These are phyloP conservation scores for Coniochaeta sp. DNA, from an alignment of 2,329 filamentous ascomycete genomes.

Conservation along the genomic window DNA sequence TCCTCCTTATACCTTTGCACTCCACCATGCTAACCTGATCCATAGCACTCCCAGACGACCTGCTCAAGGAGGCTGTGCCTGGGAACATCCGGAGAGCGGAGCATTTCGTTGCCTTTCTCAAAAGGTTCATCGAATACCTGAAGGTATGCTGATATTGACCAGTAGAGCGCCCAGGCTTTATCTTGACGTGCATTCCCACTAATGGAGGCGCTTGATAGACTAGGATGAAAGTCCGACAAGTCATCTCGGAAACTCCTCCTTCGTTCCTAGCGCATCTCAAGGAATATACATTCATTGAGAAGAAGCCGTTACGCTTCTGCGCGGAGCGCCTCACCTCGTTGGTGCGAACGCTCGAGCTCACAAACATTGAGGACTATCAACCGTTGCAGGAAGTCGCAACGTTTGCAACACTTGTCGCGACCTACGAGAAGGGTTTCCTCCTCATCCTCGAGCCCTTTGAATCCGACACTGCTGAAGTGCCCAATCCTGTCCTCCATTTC, in stretches of 20 bases:
- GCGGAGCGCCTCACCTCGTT: constrained; percentile 91
- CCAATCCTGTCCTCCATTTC: constrained; percentile 95
- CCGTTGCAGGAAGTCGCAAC: constrained; percentile 95
- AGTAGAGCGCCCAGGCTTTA: background rate
- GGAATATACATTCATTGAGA: constrained; percentile 95
- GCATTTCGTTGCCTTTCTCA: constrained; percentile 91
- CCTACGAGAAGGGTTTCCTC: constrained; percentile 93
- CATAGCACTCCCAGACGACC: constrained; percentile 75
- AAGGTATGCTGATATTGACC: constrained; percentile 41
- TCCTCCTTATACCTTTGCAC: no score
- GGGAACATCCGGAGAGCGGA: constrained; percentile 95
- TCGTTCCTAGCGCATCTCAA: constrained; percentile 90
- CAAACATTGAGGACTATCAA: constrained; percentile 97
- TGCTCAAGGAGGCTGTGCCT: constrained; percentile 91
- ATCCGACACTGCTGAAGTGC: constrained; percentile 88
- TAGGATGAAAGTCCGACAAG: constrained; percentile 94
- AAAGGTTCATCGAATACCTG: constrained; percentile 94
- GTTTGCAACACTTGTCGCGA: constrained; percentile 91
- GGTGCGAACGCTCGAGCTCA: constrained; percentile 88
- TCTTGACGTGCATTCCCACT: background rate
- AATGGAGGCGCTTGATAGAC: constrained; percentile 43
- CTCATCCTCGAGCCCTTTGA: constrained; percentile 97
- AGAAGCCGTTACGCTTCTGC: constrained; percentile 90
- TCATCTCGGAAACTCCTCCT: constrained; percentile 92
- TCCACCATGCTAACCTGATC: constrained; percentile 11